Conservation (phyloP, 2,329 filamentous ascomycete species). For the Pseudogymnoascus sp. region DNA sequence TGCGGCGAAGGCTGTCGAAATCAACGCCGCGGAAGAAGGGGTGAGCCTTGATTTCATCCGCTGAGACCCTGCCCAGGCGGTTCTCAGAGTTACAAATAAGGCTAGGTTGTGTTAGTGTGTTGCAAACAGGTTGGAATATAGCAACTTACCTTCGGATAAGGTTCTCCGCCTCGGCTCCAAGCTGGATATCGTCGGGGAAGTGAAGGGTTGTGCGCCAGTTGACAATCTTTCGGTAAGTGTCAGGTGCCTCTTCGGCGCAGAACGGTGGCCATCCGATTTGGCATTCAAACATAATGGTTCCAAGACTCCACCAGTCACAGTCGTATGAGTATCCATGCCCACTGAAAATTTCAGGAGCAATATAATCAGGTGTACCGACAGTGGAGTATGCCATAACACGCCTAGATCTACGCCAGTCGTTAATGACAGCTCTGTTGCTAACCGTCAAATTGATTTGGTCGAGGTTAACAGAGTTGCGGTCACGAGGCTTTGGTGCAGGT, state of each 20-base stretch:
- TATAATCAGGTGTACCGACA: constrained; percentile 96
- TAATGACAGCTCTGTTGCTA: constrained; percentile 95
- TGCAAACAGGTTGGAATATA: not conserved
- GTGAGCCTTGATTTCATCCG: constrained; percentile 87
- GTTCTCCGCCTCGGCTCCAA: constrained; percentile 83
- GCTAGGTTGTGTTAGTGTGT: constrained; percentile 37
- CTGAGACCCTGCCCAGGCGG: constrained; percentile 78
- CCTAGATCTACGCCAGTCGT: constrained; percentile 95
- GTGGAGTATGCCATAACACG: constrained; percentile 96
- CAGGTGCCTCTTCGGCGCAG: constrained; percentile 94
- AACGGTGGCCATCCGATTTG: constrained; percentile 98
- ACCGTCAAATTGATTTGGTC: constrained; percentile 98
- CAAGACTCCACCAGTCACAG: constrained; percentile 98
- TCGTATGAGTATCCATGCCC: constrained; percentile 93
- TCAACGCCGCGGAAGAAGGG: constrained; percentile 95
- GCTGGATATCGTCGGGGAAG: constrained; percentile 89
- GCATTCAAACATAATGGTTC: constrained; percentile 99
- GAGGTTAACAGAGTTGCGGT: constrained; percentile 88
- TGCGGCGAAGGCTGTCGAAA: constrained; percentile 85
- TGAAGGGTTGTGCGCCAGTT: constrained; percentile 95
- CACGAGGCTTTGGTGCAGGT: constrained; percentile 64
- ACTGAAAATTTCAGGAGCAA: constrained; percentile 96
- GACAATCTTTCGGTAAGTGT: constrained; percentile 98
- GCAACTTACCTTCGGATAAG: constrained; percentile 73
- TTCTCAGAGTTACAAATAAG: constrained; percentile 92